phyloP scores from a whole-genome alignment of 2,329 filamentous ascomycete species.

The Stromatinia cepivora region DNA sequence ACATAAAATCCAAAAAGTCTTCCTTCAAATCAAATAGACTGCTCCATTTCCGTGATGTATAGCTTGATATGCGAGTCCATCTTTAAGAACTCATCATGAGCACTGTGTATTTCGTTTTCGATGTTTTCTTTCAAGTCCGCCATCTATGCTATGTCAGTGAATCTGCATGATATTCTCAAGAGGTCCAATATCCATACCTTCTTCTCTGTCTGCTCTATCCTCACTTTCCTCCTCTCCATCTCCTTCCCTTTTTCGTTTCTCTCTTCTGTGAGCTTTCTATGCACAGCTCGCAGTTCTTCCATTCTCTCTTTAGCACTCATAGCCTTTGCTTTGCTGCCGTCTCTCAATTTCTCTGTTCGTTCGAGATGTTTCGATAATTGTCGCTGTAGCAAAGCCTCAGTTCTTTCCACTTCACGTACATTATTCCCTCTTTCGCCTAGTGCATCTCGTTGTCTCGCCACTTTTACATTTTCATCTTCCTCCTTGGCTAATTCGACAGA shows the following conservation, averaged over 20 bases:
- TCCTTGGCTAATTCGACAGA: conserved; percentile 82
- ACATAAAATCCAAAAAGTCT: conserved; percentile 25
- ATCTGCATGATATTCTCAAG: background rate
- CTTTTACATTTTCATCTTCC: conserved; percentile 82
- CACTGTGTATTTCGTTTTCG: conserved; percentile 86
- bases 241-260: conserved; percentile 83
- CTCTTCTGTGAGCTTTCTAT: conserved; percentile 81
- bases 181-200: conserved; percentile 63
- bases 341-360: conserved; percentile 78
- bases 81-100: conserved; percentile 94
- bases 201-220: conserved; percentile 98
- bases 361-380: conserved; percentile 85
- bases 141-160: conserved; percentile 62
- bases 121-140: conserved; percentile 96
- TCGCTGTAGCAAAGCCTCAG: conserved; percentile 78
- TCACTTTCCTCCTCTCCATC: conserved; percentile 86
- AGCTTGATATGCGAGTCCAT: conserved; percentile 96
- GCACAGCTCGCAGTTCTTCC: conserved; percentile 81
- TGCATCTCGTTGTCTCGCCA: conserved; percentile 79
- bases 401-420: conserved; percentile 86
- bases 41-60: conserved; percentile 99
- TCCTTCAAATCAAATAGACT: conserved; percentile 53
- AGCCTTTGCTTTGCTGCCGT: conserved; percentile 78
- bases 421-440: conserved; percentile 86
- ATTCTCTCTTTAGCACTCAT: conserved; percentile 80